Base-by-base conservation (phyloP, 257 asterid species). In the Lithospermum erythrorhizon region DNA sequence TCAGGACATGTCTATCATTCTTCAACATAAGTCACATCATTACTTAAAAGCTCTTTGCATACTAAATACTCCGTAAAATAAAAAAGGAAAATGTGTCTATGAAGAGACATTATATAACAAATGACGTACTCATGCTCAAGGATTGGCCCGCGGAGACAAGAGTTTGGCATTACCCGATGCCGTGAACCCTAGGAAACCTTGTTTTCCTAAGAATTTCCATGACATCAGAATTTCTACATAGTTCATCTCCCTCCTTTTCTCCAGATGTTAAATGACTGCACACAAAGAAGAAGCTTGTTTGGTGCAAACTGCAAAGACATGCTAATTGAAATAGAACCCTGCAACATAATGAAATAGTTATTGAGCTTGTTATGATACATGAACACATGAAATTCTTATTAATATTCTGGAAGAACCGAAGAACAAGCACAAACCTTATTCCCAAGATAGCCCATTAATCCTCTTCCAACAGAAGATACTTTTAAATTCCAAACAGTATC, bases 361-460 rank as follows among this genome's bases (percentile, higher is more conserved):
- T 23, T 49, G 0, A 22, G 20, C 57, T 65, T 49, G 41, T 21
- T 6, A 59, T 21, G 5, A 51, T 37, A 60, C 37, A 68, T 20
- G 23, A 22, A 11, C 11, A 47, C 61, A 24, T 55, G 49, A 54
- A 56, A 68, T 24, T 65, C 68, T 25, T 11, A 62, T 57, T 18
- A n/a, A 69, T 27, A 65, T 57, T 60, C 58, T 17, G 49, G n/a
- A n/a, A n/a, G n/a, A n/a, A n/a, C n/a, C n/a, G 30, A 47, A 29
- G 73, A 60, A 51, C 51, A 61, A 18, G 68, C 24, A 11, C 47
- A 18, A 72, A 93, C 98, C 95, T 93, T 93, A 78, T 93, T 93
- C 65, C 99, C 99, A 23, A 93, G 96, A 78, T 93, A 93, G 11
- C 99, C 97, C 99, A 93, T 93, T 76, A 93, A 72, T 62, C 99